phyloP scores from a whole-genome alignment of 208 protist genomes.

The Wallacemonas sp. region DNA sequence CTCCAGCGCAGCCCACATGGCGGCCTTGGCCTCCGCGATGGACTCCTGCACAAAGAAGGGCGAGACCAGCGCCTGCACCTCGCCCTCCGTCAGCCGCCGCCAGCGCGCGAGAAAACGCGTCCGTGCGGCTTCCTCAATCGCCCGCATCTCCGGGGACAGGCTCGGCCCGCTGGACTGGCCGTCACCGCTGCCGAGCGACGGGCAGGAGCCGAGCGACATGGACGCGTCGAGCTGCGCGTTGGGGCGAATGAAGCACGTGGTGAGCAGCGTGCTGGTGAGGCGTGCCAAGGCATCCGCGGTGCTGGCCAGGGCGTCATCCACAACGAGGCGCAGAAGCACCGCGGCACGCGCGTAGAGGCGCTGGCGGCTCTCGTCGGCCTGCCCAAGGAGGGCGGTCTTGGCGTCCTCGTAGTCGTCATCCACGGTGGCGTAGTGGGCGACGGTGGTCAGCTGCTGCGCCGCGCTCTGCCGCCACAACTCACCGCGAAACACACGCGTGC shows the following conservation, averaged over 20 bases:
- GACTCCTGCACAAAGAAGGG: slow-evolving; percentile 18
- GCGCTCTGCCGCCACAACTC: neutral
- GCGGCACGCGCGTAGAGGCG: slow-evolving; percentile 25
- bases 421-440: slow-evolving; percentile 53
- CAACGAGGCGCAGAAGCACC: slow-evolving; percentile 26
- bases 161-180: neutral
- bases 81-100: slow-evolving; percentile 5
- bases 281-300: slow-evolving; percentile 28
- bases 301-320: slow-evolving; percentile 26
- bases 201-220: neutral
- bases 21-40: slow-evolving; percentile 20
- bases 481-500: neutral
- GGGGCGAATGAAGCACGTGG: neutral
- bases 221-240: neutral
- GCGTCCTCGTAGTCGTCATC: slow-evolving; percentile 54
- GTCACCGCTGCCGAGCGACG: neutral
- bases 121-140: slow-evolving; percentile 1
- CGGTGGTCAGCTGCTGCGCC: slow-evolving; percentile 33
- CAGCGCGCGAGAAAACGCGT: neutral
- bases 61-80: slow-evolving; percentile 16
- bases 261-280: slow-evolving; percentile 16
- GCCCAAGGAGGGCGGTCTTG: slow-evolving; percentile 20
- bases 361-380: neutral
- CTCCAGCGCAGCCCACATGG: slow-evolving; percentile 18
- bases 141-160: neutral